These are phyloP conservation scores for Tetrapisispora arboricola DNA, from an alignment of 805 yeast species.

Conservation along the genomic window DNA sequence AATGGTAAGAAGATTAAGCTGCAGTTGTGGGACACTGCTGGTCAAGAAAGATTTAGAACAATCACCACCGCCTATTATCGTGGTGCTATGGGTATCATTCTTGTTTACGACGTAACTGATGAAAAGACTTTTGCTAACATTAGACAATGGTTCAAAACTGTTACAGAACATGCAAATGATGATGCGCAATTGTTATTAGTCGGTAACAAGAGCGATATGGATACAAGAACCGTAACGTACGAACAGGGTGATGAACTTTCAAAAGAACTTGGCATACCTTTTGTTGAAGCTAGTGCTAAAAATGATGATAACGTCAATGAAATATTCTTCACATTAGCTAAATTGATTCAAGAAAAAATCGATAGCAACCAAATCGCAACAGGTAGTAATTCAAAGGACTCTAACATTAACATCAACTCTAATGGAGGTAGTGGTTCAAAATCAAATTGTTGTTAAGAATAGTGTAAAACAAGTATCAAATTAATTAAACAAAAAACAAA, in stretches of 20 bases:
- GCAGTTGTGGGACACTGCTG: conserved; percentile 97
- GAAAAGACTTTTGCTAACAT: conserved; percentile 88
- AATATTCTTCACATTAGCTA: conserved; percentile 81
- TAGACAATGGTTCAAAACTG: conserved; percentile 91
- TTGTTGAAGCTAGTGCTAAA: conserved; percentile 94
- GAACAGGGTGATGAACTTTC: conserved; percentile 92
- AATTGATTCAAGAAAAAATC: conserved; percentile 73
- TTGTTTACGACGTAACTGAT: conserved; percentile 78
- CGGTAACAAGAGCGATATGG: conserved; percentile 93
- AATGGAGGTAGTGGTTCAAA: conserved; percentile 36
- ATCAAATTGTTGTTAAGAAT: conserved; percentile 43
- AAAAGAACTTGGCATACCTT: conserved; percentile 75
- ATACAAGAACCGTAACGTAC: conserved; percentile 70
- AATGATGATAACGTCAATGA: conserved; percentile 86
- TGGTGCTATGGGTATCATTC: conserved; percentile 80
- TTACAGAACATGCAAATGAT: conserved; percentile 91
- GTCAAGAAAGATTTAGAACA: conserved; percentile 93
- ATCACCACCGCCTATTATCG: conserved; percentile 88
- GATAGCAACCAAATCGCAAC: conserved; percentile 41
- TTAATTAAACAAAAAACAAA: not conserved
- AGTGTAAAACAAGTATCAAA: not conserved
- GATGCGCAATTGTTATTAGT: conserved; percentile 91
- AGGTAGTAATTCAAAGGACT: conserved; percentile 41
- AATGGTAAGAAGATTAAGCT: conserved; percentile 88
- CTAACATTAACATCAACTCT: conserved; percentile 32